Evolutionary conservation across 306 rosid genomes (phyloP).

Genomic region (Medicago arabica): DNA sequence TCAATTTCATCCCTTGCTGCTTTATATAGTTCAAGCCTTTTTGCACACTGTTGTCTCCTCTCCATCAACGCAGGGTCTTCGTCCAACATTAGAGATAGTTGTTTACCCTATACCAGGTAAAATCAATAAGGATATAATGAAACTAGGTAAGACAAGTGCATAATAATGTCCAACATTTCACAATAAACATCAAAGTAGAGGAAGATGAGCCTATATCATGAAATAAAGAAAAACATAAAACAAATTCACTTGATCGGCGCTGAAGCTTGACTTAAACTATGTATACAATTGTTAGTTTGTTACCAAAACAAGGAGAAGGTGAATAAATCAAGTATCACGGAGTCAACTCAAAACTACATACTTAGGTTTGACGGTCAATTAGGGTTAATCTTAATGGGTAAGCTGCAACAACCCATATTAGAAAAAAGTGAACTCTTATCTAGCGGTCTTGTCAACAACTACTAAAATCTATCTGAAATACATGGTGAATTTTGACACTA

Average conservation of each 20-base stretch:
- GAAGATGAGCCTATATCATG: constrained; percentile 9
- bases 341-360: constrained; percentile 5
- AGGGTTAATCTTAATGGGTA: not conserved
- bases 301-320: not conserved
- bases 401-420: not conserved
- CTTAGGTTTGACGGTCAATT: constrained; percentile 6
- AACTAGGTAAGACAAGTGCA: not conserved
- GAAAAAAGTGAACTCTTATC: not conserved
- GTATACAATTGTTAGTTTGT: not conserved
- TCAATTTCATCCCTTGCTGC: constrained; percentile 94
- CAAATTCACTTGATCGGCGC: not conserved
- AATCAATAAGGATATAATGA: constrained; percentile 15
- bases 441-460: not conserved
- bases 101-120: constrained; percentile 61
- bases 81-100: constrained; percentile 70
- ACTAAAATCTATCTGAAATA: not conserved
- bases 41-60: constrained; percentile 81
- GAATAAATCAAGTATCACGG: constrained; percentile 13
- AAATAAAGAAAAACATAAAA: not conserved
- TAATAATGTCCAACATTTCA: not conserved
- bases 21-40: constrained; percentile 87
- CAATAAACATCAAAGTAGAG: not conserved
- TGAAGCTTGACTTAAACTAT: not conserved
- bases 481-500: not conserved
- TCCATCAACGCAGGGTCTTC: constrained; percentile 96